phyloP scores from a whole-genome alignment of 345 rosid species.

The Eucalyptus camaldulensis region DNA sequence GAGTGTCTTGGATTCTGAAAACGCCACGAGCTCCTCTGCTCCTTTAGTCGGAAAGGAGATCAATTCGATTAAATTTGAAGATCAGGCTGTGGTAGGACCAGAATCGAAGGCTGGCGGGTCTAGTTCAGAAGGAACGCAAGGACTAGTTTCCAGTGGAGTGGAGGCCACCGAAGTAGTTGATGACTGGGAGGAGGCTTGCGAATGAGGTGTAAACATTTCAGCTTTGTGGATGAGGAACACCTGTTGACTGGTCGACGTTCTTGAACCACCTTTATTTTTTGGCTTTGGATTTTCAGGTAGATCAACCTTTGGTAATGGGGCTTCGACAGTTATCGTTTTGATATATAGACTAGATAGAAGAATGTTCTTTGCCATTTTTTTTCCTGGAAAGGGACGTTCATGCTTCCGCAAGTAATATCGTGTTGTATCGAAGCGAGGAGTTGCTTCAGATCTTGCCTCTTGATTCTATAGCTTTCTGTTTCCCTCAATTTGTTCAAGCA shows the following conservation, averaged over 20 bases:
- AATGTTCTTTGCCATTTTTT: neutral
- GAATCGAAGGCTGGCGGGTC: constrained; percentile 18
- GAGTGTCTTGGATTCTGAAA: constrained; percentile 51
- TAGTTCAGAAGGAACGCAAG: neutral
- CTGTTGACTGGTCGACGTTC: no score
- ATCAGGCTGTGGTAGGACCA: neutral
- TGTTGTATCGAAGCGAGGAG: neutral
- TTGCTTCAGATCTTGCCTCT: neutral
- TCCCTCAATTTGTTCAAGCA: neutral
- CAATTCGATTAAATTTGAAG: neutral
- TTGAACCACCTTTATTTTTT: neutral
- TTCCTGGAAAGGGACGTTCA: neutral
- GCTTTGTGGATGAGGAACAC: neutral
- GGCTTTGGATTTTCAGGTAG: neutral
- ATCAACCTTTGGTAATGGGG: neutral
- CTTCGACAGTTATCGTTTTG: neutral
- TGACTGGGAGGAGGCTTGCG: constrained; percentile 88
- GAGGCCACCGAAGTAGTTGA: constrained; percentile 42
- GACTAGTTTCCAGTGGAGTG: neutral
- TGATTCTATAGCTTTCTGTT: neutral
- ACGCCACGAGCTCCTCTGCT: constrained; percentile 12
- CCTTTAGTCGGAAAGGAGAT: neutral
- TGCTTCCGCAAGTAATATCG: neutral
- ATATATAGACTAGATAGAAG: neutral
- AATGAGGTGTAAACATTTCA: constrained; percentile 3